phyloP scores from a whole-genome alignment of 2,329 filamentous ascomycete genomes.

The Macrophomina pseudophaseolina region DNA sequence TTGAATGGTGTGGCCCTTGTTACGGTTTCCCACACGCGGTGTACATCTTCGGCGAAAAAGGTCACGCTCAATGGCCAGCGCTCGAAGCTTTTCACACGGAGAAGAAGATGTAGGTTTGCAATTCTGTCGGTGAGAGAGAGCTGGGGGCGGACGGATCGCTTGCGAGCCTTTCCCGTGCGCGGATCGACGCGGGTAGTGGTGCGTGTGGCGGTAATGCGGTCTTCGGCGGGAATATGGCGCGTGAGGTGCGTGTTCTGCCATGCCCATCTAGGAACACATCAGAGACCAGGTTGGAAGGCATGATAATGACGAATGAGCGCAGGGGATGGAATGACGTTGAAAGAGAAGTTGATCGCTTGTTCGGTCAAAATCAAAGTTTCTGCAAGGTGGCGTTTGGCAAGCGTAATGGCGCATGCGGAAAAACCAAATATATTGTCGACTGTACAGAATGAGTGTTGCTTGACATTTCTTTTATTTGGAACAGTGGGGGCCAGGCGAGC shows the following conservation, averaged over 20 bases:
- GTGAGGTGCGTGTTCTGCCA: slow-evolving; percentile 85
- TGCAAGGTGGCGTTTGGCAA: not conserved
- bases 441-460: not conserved
- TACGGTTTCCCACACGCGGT: slow-evolving; percentile 68
- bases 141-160: slow-evolving; percentile 62
- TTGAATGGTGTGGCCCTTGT: slow-evolving; percentile 10
- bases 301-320: no score
- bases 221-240: slow-evolving; percentile 66
- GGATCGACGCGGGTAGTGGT: slow-evolving; percentile 40
- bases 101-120: slow-evolving; percentile 79
- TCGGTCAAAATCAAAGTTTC: not conserved
- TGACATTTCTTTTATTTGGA: not conserved
- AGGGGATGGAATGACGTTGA: not conserved
- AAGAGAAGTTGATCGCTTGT: slow-evolving; percentile 2
- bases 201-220: slow-evolving; percentile 29
- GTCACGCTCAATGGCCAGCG: slow-evolving; percentile 82
- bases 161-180: slow-evolving; percentile 46
- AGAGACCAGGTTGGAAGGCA: not conserved
- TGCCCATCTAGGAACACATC: slow-evolving; percentile 72
- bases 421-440: not conserved
- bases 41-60: slow-evolving; percentile 76
- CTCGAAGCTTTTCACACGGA: slow-evolving; percentile 78
- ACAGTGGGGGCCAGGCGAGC: no score
- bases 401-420: not conserved
- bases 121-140: slow-evolving; percentile 71